Percentiles rank a stretch among this genome's conserved stretches.
Conservation (phyloP, 306 rosid species). For the Astragalus glycyphyllos region DNA sequence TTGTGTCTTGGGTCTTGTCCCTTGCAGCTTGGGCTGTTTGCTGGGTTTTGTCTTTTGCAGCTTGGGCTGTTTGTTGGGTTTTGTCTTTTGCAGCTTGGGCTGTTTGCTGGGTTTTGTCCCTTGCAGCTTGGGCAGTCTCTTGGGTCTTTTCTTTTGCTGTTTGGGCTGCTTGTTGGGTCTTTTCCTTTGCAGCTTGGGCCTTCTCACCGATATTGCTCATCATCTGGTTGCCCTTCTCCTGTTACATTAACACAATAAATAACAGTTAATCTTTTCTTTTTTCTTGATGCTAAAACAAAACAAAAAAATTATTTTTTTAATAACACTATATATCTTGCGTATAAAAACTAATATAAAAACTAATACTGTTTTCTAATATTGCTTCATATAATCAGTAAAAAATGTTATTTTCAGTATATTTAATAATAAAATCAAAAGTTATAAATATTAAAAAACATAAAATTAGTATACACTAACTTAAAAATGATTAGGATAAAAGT, state of each 20-base stretch:
- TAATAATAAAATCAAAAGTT: too few relatives aligned
- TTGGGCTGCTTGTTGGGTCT: constrained; percentile 42
- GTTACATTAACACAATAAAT: background rate
- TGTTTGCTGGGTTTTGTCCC: constrained; percentile 39
- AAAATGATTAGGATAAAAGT: too few relatives aligned
- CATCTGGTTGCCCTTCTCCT: constrained; percentile 59
- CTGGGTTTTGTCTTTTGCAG: constrained; percentile 37
- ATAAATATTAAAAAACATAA: too few relatives aligned
- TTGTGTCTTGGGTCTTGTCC: constrained; percentile 44
- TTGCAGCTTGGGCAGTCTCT: constrained; percentile 43
- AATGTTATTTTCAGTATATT: too few relatives aligned
- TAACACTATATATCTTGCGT: too few relatives aligned
- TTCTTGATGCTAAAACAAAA: too few relatives aligned
- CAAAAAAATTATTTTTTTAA: too few relatives aligned
- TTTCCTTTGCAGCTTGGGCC: constrained; percentile 51
- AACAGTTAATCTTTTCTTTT: background rate
- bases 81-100: constrained; percentile 50
- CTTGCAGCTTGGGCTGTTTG: constrained; percentile 45
- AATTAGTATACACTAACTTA: too few relatives aligned
- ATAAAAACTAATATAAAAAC: too few relatives aligned
- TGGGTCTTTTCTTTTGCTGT: constrained; percentile 42
- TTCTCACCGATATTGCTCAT: constrained; percentile 49
- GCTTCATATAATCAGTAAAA: too few relatives aligned
- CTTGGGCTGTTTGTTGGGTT: constrained; percentile 41
- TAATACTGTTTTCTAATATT: too few relatives aligned